A percentile compares a stretch with the other conserved stretches of the same genome.
Conservation (phyloP, 2,329 filamentous ascomycete species). For the Alternaria sp. region DNA sequence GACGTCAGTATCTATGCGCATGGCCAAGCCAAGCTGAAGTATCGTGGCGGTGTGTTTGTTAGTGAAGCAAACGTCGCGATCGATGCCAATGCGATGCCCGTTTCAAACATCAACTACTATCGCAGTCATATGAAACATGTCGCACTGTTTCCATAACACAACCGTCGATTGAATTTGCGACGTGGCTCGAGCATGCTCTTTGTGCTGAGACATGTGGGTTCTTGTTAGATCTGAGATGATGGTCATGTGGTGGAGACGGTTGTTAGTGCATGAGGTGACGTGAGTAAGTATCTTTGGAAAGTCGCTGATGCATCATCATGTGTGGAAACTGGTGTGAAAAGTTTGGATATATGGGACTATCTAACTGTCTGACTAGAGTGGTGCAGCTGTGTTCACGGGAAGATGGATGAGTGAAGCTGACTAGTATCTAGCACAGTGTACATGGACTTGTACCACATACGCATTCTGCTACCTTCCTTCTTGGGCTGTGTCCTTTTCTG, state of each 20-base stretch:
- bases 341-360: neutral
- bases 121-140: neutral
- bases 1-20: neutral
- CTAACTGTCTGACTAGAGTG: neutral
- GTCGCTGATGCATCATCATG: neutral
- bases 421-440: neutral
- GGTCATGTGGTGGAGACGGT: neutral
- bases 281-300: neutral
- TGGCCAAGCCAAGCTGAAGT: neutral
- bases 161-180: neutral
- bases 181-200: neutral
- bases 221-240: neutral
- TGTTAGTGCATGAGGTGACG: neutral
- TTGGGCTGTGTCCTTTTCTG: neutral
- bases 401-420: neutral
- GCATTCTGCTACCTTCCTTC: neutral
- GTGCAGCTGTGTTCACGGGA: neutral
- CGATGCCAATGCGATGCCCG: neutral
- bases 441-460: neutral
- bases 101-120: neutral
- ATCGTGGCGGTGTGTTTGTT: neutral
- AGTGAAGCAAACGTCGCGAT: neutral
- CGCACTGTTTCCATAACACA: neutral
- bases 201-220: neutral
- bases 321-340: neutral